These are phyloP conservation scores for Perkinsela sp. DNA, from an alignment of 208 protist genomes.

Conservation along the genomic window DNA sequence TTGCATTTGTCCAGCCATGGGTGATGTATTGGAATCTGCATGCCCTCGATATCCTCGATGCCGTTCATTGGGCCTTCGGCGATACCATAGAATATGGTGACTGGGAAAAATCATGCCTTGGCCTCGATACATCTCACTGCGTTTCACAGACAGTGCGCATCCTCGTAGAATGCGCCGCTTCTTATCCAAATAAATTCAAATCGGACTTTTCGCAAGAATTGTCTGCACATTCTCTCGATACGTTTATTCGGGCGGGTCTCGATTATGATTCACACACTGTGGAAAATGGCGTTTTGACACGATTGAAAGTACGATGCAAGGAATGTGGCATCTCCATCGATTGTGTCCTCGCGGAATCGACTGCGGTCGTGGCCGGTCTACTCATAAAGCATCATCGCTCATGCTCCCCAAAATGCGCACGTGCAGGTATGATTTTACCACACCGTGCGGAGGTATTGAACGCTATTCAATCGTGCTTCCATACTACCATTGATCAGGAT, in stretches of 20 bases:
- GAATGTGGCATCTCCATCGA: not conserved
- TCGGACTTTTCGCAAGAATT: not conserved
- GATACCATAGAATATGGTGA: slow-evolving; percentile 4
- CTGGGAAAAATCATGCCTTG: not conserved
- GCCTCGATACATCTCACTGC: not conserved
- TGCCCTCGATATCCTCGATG: slow-evolving; percentile 8
- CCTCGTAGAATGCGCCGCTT: not conserved
- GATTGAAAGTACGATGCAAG: not conserved
- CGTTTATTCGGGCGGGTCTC: not conserved
- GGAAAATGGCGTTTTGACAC: not conserved
- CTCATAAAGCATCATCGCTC: not conserved
- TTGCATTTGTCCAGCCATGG: slow-evolving; percentile 6
- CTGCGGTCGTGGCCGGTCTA: not conserved
- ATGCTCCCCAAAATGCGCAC: not conserved
- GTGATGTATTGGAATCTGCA: slow-evolving; percentile 13
- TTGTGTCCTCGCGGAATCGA: not conserved
- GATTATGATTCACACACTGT: not conserved
- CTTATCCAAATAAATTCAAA: not conserved
- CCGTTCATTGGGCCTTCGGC: not conserved
- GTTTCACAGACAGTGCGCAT: not conserved
- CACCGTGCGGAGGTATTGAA: not conserved
- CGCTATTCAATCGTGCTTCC: slow-evolving; percentile 1
- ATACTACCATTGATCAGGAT: too few relatives aligned
- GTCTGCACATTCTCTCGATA: not conserved
- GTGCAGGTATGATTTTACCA: not conserved